phyloP scores from a whole-genome alignment of 129 eudicot species.

The Ambrosia trifida region DNA sequence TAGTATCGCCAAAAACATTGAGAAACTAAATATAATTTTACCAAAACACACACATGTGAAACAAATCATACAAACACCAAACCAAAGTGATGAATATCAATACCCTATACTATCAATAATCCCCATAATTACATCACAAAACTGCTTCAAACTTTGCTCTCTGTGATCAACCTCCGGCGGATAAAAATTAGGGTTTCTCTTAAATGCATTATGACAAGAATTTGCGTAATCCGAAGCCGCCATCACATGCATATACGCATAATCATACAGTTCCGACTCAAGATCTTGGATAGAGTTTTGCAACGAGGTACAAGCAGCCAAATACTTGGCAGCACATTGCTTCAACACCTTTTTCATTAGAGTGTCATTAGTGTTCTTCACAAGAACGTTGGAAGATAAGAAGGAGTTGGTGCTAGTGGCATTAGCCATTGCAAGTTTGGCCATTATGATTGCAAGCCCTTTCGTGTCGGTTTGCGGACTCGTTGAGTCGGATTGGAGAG shows the following conservation, averaged over 20 bases:
- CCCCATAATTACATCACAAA: conserved; percentile 71
- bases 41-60: background rate
- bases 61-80: conserved; percentile 12
- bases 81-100: background rate
- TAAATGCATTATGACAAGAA: conserved; percentile 60
- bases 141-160: conserved; percentile 62
- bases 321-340: conserved; percentile 60
- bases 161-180: conserved; percentile 28
- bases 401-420: conserved; percentile 58
- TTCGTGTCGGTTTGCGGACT: conserved; percentile 65
- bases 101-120: conserved; percentile 55
- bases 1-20: background rate
- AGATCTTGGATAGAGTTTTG: conserved; percentile 50
- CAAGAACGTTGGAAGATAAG: conserved; percentile 34
- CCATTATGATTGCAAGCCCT: conserved; percentile 65
- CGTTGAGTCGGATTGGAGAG: conserved; percentile 62
- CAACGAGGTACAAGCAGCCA: conserved; percentile 48
- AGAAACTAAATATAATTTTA: background rate
- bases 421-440: conserved; percentile 45
- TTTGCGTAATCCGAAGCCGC: conserved; percentile 78
- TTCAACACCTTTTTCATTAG: conserved; percentile 38
- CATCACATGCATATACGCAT: conserved; percentile 72
- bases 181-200: conserved; percentile 31
- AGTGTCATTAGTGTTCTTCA: conserved; percentile 22
- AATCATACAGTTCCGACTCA: conserved; percentile 51